Evolutionary conservation across 2,329 filamentous ascomycete genomes (phyloP).

Genomic region (Talaromyces funiculosus): DNA sequence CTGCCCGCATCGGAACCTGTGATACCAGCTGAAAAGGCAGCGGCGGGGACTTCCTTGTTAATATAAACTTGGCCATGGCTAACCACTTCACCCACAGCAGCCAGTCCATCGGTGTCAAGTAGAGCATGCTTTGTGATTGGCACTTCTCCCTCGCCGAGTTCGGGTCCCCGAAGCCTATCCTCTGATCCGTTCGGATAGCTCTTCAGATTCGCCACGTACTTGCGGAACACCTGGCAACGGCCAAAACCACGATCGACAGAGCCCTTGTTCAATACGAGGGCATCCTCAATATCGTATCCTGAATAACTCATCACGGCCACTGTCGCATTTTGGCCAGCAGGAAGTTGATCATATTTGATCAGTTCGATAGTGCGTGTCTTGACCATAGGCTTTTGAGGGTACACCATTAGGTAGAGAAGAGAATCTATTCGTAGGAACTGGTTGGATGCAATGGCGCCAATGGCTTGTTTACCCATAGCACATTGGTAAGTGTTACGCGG

Average conservation of each 20-base stretch:
- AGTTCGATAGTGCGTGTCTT: conserved; percentile 96
- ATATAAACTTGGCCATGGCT: conserved; percentile 78
- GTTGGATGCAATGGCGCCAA: conserved; percentile 96
- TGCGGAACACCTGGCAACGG: conserved; percentile 95
- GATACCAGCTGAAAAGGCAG: conserved; percentile 67
- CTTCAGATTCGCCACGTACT: conserved; percentile 79
- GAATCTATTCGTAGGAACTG: conserved; percentile 97
- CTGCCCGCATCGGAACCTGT: conserved; percentile 53
- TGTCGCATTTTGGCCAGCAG: conserved; percentile 92
- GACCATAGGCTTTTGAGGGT: conserved; percentile 95
- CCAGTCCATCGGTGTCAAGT: conserved; percentile 81
- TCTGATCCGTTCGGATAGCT: conserved; percentile 76
- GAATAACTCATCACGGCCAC: conserved; percentile 99
- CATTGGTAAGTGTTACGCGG: conserved; percentile 98
- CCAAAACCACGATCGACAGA: conserved; percentile 93
- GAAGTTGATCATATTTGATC: conserved; percentile 94
- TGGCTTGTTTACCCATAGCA: conserved; percentile 99
- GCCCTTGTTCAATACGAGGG: conserved; percentile 91
- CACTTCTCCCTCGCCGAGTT: conserved; percentile 54
- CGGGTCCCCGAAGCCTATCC: conserved; percentile 56
- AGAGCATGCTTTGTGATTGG: conserved; percentile 64
- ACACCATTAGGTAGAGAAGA: conserved; percentile 91
- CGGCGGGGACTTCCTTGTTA: conserved; percentile 79
- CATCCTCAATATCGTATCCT: conserved; percentile 98
- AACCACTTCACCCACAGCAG: conserved; percentile 76